These are phyloP conservation scores for Verticillium zaregamsianum DNA, from an alignment of 2,329 filamentous ascomycete genomes.

Conservation along the genomic window DNA sequence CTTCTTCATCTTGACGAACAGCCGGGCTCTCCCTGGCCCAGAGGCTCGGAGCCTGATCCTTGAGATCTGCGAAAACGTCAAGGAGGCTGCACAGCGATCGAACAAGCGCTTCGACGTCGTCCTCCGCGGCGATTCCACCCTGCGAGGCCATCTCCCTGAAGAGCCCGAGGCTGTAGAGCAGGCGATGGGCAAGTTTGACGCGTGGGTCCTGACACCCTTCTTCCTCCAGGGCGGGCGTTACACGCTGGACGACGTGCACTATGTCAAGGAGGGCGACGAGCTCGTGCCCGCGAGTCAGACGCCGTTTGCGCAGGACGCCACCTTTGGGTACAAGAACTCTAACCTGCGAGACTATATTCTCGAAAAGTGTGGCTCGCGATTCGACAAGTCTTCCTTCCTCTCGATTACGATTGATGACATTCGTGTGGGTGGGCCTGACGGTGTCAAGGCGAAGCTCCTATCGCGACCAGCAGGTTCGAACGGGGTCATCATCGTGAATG, in stretches of 20 bases:
- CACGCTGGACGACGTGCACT: conserved; percentile 54
- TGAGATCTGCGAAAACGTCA: conserved; percentile 46
- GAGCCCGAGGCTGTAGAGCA: conserved; percentile 48
- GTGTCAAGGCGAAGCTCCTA: conserved; percentile 19
- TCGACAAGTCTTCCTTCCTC: conserved; percentile 18
- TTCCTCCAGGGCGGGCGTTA: conserved; percentile 55
- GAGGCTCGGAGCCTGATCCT: conserved; percentile 42
- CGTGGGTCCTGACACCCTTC: conserved; percentile 53
- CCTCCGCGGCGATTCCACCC: conserved; percentile 51
- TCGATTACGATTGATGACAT: conserved; percentile 36
- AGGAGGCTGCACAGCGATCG: conserved; percentile 34
- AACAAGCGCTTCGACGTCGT: conserved; percentile 47
- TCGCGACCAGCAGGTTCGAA: conserved; percentile 16
- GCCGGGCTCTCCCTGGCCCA: conserved; percentile 46
- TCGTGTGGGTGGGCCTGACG: conserved; percentile 26
- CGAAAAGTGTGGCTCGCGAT: conserved; percentile 38
- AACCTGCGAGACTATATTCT: conserved; percentile 48
- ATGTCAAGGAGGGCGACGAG: conserved; percentile 46
- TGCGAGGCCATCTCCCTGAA: conserved; percentile 53
- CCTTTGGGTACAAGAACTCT: conserved; percentile 52
- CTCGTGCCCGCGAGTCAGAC: conserved; percentile 48
- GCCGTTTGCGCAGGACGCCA: conserved; percentile 53
- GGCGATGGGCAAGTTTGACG: conserved; percentile 45
- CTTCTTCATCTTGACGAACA: conserved; percentile 60
- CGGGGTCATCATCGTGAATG: conserved; percentile 45